These are phyloP conservation scores for Naganishia vaughanmartiniae DNA, from an alignment of 768 basidiomycete genomes.

Conservation along the genomic window DNA sequence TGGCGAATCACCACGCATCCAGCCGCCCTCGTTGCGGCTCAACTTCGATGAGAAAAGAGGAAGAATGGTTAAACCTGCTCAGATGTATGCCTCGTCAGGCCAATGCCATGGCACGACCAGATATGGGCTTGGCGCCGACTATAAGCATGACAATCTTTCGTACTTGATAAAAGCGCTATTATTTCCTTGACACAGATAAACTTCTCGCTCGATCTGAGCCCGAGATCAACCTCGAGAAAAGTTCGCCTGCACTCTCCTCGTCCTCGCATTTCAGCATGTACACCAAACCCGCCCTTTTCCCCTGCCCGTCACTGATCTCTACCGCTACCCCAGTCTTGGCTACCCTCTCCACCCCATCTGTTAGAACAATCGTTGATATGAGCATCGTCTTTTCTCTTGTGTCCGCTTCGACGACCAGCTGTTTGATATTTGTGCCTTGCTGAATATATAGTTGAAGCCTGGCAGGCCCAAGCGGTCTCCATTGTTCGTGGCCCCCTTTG, in stretches of 20 bases:
- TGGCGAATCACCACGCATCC: neutral
- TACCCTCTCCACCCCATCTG: conserved; percentile 96
- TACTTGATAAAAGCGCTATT: neutral
- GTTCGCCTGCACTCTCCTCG: conserved; percentile 75
- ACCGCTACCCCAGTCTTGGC: conserved; percentile 97
- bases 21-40: neutral
- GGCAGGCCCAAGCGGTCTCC: conserved; percentile 90
- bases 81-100: neutral
- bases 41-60: neutral
- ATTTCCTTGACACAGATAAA: conserved; percentile 1
- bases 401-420: conserved; percentile 89
- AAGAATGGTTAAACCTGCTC: neutral
- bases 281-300: conserved; percentile 84
- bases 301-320: conserved; percentile 79
- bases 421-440: conserved; percentile 83
- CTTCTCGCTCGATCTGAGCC: conserved; percentile 54
- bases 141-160: neutral
- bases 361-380: conserved; percentile 92
- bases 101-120: too few relatives aligned
- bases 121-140: too few relatives aligned
- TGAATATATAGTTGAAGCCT: conserved; percentile 82
- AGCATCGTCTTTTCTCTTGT: conserved; percentile 67
- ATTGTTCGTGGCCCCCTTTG: conserved; percentile 87
- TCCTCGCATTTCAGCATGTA: conserved; percentile 97
- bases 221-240: conserved; percentile 81